Percentiles rank a stretch among this genome's conserved stretches.
These are phyloP conservation scores for Lepidium didymum DNA, from an alignment of 345 rosid species.

Conservation along the genomic window DNA sequence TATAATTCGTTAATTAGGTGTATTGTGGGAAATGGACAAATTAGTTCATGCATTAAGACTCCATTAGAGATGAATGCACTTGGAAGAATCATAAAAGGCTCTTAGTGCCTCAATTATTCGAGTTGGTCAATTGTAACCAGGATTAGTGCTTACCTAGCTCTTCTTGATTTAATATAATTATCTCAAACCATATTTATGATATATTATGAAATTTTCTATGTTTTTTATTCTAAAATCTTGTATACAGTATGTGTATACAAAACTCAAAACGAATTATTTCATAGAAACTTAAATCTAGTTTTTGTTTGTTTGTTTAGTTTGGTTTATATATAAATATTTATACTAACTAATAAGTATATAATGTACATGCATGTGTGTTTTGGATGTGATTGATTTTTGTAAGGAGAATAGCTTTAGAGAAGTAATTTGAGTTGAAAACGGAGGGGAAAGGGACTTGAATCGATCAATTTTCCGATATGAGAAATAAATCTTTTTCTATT, in stretches of 20 bases:
- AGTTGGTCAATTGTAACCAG: conserved; percentile 26
- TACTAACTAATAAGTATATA: neutral
- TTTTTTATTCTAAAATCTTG: neutral
- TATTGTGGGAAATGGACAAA: conserved; percentile 34
- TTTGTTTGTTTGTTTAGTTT: neutral
- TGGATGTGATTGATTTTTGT: neutral
- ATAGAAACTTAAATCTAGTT: neutral
- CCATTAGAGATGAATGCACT: conserved; percentile 24
- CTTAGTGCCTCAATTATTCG: conserved; percentile 26
- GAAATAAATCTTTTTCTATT: neutral
- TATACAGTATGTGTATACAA: neutral
- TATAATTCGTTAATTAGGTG: conserved; percentile 20
- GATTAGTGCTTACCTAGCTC: conserved; percentile 20
- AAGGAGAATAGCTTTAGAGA: neutral
- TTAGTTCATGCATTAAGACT: conserved; percentile 34
- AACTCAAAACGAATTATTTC: neutral
- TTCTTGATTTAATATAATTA: neutral
- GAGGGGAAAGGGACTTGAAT: neutral
- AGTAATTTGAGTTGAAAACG: neutral
- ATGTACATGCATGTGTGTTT: neutral
- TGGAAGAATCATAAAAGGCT: conserved; percentile 26
- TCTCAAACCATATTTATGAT: neutral
- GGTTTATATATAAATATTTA: neutral
- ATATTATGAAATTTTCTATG: neutral
- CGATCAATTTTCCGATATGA: neutral